Conservation (phyloP, 139 green algal genomes). For the Protoeuglena noctilucae region DNA sequence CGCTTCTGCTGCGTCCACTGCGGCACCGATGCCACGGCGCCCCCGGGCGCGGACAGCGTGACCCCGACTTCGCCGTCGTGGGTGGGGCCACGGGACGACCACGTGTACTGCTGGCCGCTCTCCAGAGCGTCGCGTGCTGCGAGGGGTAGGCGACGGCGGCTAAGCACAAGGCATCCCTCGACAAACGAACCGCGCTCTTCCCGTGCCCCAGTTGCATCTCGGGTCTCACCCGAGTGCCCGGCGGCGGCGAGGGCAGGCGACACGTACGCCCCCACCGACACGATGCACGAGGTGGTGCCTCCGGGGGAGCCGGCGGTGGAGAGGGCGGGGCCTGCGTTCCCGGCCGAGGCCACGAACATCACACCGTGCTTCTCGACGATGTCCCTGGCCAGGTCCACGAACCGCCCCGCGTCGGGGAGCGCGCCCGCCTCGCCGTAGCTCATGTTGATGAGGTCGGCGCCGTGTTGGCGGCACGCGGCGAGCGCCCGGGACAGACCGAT, state of each 20-base stretch:
- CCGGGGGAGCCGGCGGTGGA: slow-evolving; percentile 66
- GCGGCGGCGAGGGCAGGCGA: slow-evolving; percentile 51
- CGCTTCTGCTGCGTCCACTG: slow-evolving; percentile 46
- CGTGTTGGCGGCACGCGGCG: slow-evolving; percentile 10
- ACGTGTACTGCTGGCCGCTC: slow-evolving; percentile 66
- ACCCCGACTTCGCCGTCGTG: slow-evolving; percentile 64
- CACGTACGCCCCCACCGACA: slow-evolving; percentile 71
- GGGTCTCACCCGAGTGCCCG: no score
- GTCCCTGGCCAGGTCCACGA: slow-evolving; percentile 46
- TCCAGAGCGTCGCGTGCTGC: no score
- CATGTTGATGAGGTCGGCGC: slow-evolving; percentile 72
- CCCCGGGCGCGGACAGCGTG: slow-evolving; percentile 34
- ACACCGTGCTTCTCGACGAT: slow-evolving; percentile 69
- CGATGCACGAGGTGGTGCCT: slow-evolving; percentile 49
- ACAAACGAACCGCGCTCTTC: no score
- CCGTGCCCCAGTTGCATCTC: no score
- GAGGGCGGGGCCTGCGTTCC: slow-evolving; percentile 73
- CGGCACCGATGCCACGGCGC: slow-evolving; percentile 62
- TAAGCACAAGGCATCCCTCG: no score
- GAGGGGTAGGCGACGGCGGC: no score
- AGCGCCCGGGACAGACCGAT: slow-evolving; percentile 50
- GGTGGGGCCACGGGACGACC: slow-evolving; percentile 46
- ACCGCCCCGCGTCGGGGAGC: slow-evolving; percentile 46
- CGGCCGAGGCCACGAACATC: slow-evolving; percentile 60
- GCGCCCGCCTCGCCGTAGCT: slow-evolving; percentile 53